phyloP scores from a whole-genome alignment of 495 filamentous ascomycete genomes.

The Lepraria neglecta region DNA sequence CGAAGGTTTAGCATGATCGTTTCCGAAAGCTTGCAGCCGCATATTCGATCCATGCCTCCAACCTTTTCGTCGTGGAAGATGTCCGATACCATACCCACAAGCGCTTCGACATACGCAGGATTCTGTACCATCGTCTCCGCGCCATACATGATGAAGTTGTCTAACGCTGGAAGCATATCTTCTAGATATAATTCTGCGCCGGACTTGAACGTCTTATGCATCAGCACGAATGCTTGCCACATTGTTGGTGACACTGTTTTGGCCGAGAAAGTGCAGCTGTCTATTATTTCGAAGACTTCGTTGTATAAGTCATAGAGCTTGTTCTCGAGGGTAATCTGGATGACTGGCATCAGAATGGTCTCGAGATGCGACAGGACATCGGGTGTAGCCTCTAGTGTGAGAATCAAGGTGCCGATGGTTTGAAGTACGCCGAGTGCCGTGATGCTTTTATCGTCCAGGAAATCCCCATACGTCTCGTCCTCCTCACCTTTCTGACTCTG shows the following conservation, averaged over 20 bases:
- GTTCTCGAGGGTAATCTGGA: slow-evolving; percentile 91
- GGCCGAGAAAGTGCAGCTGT: slow-evolving; percentile 97
- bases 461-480: slow-evolving; percentile 77
- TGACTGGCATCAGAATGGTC: slow-evolving; percentile 92
- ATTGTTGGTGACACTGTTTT: slow-evolving; percentile 92
- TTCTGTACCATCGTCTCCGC: slow-evolving; percentile 70
- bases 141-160: slow-evolving; percentile 95
- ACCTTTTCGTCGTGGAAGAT: slow-evolving; percentile 82
- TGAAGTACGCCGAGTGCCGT: slow-evolving; percentile 93
- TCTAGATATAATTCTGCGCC: slow-evolving; percentile 89
- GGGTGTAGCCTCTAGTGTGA: slow-evolving; percentile 93
- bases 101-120: slow-evolving; percentile 75
- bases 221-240: slow-evolving; percentile 96
- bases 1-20: slow-evolving; percentile 93
- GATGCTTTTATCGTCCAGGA: slow-evolving; percentile 96
- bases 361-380: slow-evolving; percentile 91
- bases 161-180: slow-evolving; percentile 95
- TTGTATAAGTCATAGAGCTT: slow-evolving; percentile 97
- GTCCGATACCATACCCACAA: slow-evolving; percentile 74
- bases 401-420: slow-evolving; percentile 94
- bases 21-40: slow-evolving; percentile 98
- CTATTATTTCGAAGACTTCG: slow-evolving; percentile 97
- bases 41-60: slow-evolving; percentile 90
- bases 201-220: slow-evolving; percentile 93
- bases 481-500: slow-evolving; percentile 60